phyloP scores from a whole-genome alignment of 2,329 filamentous ascomycete genomes.

The Tolypocladium endophyticum region DNA sequence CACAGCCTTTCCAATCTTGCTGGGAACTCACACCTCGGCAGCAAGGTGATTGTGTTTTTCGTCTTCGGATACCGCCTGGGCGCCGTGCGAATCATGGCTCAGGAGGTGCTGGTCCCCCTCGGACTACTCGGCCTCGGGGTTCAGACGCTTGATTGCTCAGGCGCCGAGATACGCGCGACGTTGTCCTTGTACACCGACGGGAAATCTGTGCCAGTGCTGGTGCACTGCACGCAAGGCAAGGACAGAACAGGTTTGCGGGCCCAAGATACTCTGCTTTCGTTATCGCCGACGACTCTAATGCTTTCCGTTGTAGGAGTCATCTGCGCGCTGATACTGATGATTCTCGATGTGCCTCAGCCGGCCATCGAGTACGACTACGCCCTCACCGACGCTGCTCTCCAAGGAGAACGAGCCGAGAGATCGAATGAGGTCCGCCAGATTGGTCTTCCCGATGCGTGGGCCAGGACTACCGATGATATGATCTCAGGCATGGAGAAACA shows the following conservation, averaged over 20 bases:
- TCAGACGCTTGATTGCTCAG: slow-evolving; percentile 60
- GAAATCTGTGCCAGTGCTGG: slow-evolving; percentile 49
- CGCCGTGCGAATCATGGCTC: slow-evolving; percentile 59
- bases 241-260: slow-evolving; percentile 43
- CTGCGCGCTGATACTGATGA: slow-evolving; percentile 55
- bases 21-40: slow-evolving; percentile 3
- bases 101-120: slow-evolving; percentile 59
- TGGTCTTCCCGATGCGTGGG: slow-evolving; percentile 66
- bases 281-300: slow-evolving; percentile 18
- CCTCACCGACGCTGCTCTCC: slow-evolving; percentile 49
- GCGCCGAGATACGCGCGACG: slow-evolving; percentile 42
- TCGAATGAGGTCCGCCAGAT: slow-evolving; percentile 59
- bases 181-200: slow-evolving; percentile 17
- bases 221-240: slow-evolving; percentile 87
- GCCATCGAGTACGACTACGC: slow-evolving; percentile 65
- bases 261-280: not conserved
- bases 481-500: slow-evolving; percentile 47
- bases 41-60: slow-evolving; percentile 47
- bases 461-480: slow-evolving; percentile 52
- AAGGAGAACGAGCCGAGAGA: slow-evolving; percentile 49
- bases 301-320: slow-evolving; percentile 46
- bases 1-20: not conserved
- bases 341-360: slow-evolving; percentile 43
- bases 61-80: slow-evolving; percentile 55
- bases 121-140: slow-evolving; percentile 62